Percentiles rank a stretch among this genome's conserved stretches.
Evolutionary conservation across 106 monocot genomes (phyloP).

Genomic region (Dioscorea zingiberensis): DNA sequence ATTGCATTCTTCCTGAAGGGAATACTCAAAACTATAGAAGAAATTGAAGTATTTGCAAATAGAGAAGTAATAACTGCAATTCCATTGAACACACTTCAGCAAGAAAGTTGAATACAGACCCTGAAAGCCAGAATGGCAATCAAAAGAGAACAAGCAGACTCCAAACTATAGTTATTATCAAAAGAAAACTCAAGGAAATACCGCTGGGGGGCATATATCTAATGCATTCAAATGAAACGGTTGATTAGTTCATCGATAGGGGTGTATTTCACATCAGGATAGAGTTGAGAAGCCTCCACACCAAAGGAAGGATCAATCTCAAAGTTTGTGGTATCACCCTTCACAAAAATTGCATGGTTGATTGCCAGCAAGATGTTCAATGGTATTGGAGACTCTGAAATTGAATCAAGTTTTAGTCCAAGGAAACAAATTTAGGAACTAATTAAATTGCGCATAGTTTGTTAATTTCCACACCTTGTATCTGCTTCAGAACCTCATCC

Average conservation of each 20-base stretch:
- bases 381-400: constrained; percentile 43
- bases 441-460: not conserved
- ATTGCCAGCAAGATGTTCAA: constrained; percentile 28
- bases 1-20: too few species aligned
- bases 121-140: too few species aligned
- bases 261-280: constrained; percentile 69
- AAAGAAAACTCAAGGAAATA: too few species aligned
- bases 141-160: too few species aligned
- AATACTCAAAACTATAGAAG: too few species aligned
- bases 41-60: too few species aligned
- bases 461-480: constrained; percentile 24
- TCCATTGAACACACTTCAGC: too few species aligned
- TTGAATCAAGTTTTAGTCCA: not conserved
- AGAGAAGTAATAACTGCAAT: too few species aligned
- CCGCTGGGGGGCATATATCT: too few species aligned
- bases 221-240: constrained; percentile 19
- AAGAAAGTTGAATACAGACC: too few species aligned
- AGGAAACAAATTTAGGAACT: not conserved
- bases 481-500: constrained; percentile 48
- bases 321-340: constrained; percentile 67
- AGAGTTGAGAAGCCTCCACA: constrained; percentile 64
- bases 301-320: constrained; percentile 54
- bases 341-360: constrained; percentile 41
- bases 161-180: too few species aligned
- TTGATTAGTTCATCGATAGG: constrained; percentile 57